Base-by-base conservation (phyloP, 2,329 filamentous ascomycete species). In the Diaporthe eres region DNA sequence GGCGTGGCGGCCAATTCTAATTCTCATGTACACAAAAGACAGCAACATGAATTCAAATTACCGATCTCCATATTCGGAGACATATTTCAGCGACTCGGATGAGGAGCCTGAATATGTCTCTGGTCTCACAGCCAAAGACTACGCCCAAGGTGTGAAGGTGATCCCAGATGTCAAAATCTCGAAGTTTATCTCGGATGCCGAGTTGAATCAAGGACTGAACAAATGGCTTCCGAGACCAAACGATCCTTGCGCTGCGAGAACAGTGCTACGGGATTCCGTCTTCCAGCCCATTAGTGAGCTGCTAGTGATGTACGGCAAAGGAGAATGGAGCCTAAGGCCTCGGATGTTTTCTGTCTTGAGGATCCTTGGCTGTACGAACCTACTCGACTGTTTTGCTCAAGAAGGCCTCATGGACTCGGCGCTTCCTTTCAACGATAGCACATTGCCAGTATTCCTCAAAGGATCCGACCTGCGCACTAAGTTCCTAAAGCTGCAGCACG, bases 251-350 rank as follows among this genome's bases (percentile, higher is more conserved):
- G 60, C 60, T 34, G 17, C 60, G 9, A 65, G 39, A 65, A 47
- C 60, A n/a, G 39, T 65, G 4, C 25, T 65, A 1, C 31, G 60
- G 12, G 60, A 65, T 8, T 47, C 60, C 7, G n/a, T 65, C 39
- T 65, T 65, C 39, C 60, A 65, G 12, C 60, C 60, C 15, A 65
- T 65, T 25, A 65, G 39, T 39, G 60, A 65, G 25, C 15, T 65
- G 60, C 60, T 65, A 0, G 39, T 65, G 9, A 28, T 65, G 39
- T 65, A 65, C 25, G 60, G 60, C 25, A 65, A 65, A 22, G 60
- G 39, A 22, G 60, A 65, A n/a, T 65, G 60, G 60, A 47, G 60
- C 39, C 15, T 65, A 5, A 65, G 60, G 4, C 60, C 60, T 31
- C 39, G 60, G 47, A 47, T 12, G 7, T 65, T 65, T 22, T 44